These are phyloP conservation scores for Globisporangium solare DNA, from an alignment of 352 stramenopile species.

Conservation along the genomic window DNA sequence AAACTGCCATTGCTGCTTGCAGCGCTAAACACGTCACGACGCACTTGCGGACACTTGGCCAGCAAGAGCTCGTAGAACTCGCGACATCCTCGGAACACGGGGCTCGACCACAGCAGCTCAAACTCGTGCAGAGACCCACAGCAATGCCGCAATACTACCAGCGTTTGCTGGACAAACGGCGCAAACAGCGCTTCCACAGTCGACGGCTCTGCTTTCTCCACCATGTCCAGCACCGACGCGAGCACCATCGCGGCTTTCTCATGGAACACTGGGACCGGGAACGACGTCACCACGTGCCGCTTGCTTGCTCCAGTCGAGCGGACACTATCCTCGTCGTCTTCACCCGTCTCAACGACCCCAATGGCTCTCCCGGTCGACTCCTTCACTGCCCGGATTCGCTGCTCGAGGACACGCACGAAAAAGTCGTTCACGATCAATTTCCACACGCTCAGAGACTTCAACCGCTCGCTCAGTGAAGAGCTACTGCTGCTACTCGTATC, in stretches of 20 bases:
- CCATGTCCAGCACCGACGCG: constrained; percentile 28
- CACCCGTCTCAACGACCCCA: constrained; percentile 25
- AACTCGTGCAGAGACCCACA: constrained; percentile 59
- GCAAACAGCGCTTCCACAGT: constrained; percentile 19
- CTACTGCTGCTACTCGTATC: constrained; percentile 6
- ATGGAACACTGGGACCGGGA: constrained; percentile 52
- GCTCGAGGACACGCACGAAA: constrained; percentile 41
- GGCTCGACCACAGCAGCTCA: constrained; percentile 52
- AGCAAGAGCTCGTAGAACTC: constrained; percentile 61
- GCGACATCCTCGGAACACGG: constrained; percentile 47
- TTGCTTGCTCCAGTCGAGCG: constrained; percentile 6
- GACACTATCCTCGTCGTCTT: constrained; percentile 22
- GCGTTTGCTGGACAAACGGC: constrained; percentile 40
- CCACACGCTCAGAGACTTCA: constrained; percentile 46
- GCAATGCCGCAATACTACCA: constrained; percentile 34
- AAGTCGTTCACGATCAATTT: constrained; percentile 59
- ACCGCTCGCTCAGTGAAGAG: constrained; percentile 32
- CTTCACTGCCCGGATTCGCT: constrained; percentile 26
- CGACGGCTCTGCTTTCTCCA: constrained; percentile 37
- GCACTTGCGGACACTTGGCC: constrained; percentile 27
- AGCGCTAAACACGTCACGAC: constrained; percentile 21
- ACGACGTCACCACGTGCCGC: constrained; percentile 34
- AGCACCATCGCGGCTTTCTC: constrained; percentile 63
- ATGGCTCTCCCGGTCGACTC: constrained; percentile 24
- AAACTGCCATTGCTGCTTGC: not conserved